These are phyloP conservation scores for Linnemannia exigua DNA, from an alignment of 192 early-diverging fungal species.

Conservation along the genomic window DNA sequence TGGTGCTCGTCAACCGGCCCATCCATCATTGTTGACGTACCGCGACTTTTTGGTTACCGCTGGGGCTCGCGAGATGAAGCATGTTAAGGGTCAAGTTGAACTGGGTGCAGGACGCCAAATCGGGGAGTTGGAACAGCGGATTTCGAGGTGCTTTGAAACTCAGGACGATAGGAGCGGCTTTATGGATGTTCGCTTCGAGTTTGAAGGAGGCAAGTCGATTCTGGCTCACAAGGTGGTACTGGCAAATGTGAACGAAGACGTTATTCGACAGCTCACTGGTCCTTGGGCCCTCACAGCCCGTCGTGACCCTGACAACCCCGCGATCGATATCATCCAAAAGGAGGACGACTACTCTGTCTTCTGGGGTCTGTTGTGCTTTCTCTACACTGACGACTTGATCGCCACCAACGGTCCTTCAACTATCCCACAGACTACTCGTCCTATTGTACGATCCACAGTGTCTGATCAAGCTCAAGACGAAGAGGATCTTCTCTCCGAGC, in stretches of 20 bases:
- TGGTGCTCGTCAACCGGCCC: not conserved
- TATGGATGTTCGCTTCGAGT: conserved; percentile 39
- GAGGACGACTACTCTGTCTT: not conserved
- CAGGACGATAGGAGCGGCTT: conserved; percentile 17
- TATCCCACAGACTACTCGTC: not conserved
- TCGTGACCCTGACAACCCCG: not conserved
- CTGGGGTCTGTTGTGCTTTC: conserved; percentile 21
- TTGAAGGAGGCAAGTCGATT: not conserved
- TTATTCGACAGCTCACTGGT: not conserved
- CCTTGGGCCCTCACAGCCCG: not conserved
- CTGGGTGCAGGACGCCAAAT: not conserved
- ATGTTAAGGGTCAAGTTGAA: not conserved
- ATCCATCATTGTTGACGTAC: not conserved
- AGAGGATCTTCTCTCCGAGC: not conserved
- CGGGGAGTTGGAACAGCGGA: conserved; percentile 4
- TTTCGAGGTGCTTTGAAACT: not conserved
- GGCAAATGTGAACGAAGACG: conserved; percentile 8
- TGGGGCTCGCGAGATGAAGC: conserved; percentile 14
- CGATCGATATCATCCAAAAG: no score
- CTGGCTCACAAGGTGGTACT: conserved; percentile 31
- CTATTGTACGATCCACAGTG: no score
- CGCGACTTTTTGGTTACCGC: conserved; percentile 13
- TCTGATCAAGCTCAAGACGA: no score
- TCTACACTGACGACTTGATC: conserved; percentile 21
- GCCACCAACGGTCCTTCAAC: not conserved